Evolutionary conservation across 208 protist genomes (phyloP).

Genomic region (Leishmania turanica): DNA sequence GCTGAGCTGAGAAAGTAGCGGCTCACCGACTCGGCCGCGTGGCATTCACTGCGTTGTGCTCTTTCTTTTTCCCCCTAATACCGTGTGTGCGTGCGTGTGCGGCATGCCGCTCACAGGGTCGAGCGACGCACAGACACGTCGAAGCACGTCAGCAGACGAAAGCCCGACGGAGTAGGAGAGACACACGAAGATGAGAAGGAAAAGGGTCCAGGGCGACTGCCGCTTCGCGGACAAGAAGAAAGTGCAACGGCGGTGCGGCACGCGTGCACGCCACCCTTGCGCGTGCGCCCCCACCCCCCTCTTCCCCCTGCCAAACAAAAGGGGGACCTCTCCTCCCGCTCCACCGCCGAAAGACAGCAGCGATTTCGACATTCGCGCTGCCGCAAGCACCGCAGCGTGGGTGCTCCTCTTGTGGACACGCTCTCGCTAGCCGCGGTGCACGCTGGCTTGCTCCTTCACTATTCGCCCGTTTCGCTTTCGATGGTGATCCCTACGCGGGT

Average conservation of each 20-base stretch:
- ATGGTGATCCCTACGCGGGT: conserved; percentile 1
- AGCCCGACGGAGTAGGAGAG: not conserved
- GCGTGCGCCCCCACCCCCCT: not conserved
- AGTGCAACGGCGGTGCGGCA: no score
- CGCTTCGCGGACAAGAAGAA: not conserved
- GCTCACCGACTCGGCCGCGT: not conserved
- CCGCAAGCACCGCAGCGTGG: not conserved
- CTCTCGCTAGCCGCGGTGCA: not conserved
- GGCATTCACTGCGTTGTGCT: not conserved
- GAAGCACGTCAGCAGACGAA: not conserved
- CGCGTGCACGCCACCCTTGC: not conserved
- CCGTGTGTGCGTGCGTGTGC: not conserved
- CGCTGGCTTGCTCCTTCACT: not conserved
- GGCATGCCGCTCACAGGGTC: not conserved
- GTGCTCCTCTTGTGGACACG: no score
- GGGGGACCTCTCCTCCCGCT: not conserved
- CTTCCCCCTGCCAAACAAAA: not conserved
- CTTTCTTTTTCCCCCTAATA: not conserved
- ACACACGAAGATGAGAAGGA: not conserved
- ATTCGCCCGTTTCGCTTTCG: not conserved
- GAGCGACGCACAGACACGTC: not conserved
- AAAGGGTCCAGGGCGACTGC: not conserved
- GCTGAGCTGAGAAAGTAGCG: not conserved
- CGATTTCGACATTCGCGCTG: not conserved
- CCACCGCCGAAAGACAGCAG: not conserved